A percentile compares a stretch with the other conserved stretches of the same genome.
Conservation (phyloP, 371 early-diverging fungal species). For the Mortierella sp. region DNA sequence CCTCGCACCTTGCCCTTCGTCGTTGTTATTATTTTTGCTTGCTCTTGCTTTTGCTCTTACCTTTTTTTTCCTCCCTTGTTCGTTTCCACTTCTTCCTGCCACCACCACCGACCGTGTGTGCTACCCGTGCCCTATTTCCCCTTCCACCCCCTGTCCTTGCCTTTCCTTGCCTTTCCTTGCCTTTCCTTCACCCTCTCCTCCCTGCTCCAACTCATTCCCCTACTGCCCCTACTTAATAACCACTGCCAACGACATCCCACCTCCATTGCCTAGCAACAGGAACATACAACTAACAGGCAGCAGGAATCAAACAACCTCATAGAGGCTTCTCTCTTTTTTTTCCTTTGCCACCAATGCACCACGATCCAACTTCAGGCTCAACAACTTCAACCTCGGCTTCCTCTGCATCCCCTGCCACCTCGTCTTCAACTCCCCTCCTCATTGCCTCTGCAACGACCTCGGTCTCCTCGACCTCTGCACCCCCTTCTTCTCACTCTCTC, state of each 20-base stretch:
- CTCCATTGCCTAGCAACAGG: constrained; percentile 2
- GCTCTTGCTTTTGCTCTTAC: not conserved
- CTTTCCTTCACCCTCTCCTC: not conserved
- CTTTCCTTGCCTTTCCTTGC: not conserved
- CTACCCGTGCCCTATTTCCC: not conserved
- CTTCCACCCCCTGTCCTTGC: not conserved
- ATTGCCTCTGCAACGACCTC: constrained; percentile 13
- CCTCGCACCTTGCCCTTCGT: not conserved
- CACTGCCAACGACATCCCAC: constrained; percentile 2
- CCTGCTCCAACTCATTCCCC: not conserved
- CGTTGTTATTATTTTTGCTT: not conserved
- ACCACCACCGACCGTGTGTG: not conserved
- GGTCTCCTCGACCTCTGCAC: constrained; percentile 17
- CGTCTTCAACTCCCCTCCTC: constrained; percentile 14
- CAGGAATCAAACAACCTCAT: not conserved
- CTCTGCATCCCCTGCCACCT: constrained; percentile 14
- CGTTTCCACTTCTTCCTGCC: not conserved
- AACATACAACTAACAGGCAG: not conserved
- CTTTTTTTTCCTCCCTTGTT: not conserved
- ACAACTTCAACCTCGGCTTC: constrained; percentile 20
- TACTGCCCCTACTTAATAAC: not conserved
- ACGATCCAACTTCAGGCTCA: constrained; percentile 43
- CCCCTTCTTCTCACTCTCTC: constrained; percentile 15
- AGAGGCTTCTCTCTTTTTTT: not conserved
- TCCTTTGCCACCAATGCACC: constrained; percentile 42